Evolutionary conservation across 352 stramenopile species (phyloP), one percentile per base, ranked within the genome.

Genomic region (Phytophthora multivora): DNA sequence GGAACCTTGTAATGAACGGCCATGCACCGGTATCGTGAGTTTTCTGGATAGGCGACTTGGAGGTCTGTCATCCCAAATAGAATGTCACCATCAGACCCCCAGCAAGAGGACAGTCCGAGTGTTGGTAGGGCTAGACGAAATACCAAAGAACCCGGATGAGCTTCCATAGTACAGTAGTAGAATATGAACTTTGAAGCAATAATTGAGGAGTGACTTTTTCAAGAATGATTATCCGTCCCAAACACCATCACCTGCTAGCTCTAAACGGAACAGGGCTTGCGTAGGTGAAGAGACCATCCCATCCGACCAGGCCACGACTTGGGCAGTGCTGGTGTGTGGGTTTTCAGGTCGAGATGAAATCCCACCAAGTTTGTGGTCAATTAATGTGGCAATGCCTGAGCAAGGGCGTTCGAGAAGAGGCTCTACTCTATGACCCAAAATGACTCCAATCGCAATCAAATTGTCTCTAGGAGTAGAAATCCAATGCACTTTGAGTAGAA

Each of bases 401-500:
- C 51, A 62, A 23, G 36, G 28, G 4, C 45, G 30, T 28, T 63
- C 59, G 21, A 13, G 39, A 21, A 52, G 57, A 30, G 59, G 30
- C 10, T 67, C 45, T n/a, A 67, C 59, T 1, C 52, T 36, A 4
- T 19, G 25, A 2, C 45, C 43, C 6, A 45, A 35, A 8, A 68
- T 62, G 8, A 42, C 25, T n/a, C 59, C 59, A 19, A 68, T 57
- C 0, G 7, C 28, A 11, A 63, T 23, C 51, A 68, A 57, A 33
- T 53, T 62, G 13, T 63, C 30, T 21, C 28, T 40, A 6, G 59
- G 51, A 7, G 52, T 39, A 2, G 45, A 43, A 35, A 63, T 31
- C 59, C 59, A 68, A 11, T 57, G 18, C 26, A 68, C 19, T 8
- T 67, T 59, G 31, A 48, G 43, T 19, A 52, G 9, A 5, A 52